Conservation (phyloP, 2,329 filamentous ascomycete species). For the Bisporella sp. region DNA sequence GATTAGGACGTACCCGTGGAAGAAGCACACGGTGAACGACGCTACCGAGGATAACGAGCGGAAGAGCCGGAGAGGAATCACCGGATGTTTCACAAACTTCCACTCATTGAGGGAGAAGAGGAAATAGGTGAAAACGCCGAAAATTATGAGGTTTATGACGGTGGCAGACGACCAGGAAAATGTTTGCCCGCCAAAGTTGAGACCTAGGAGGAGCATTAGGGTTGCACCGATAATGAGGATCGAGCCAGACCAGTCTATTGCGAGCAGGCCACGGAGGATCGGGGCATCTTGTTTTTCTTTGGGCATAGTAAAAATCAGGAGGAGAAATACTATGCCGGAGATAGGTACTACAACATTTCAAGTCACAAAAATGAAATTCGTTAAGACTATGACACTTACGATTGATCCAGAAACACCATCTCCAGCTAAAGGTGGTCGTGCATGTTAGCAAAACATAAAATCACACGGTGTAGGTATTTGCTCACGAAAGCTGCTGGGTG, state of each 20-base stretch:
- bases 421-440: conserved; percentile 32
- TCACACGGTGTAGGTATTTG: too few relatives aligned
- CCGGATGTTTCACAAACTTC: conserved; percentile 63
- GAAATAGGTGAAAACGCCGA: conserved; percentile 46
- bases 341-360: background rate
- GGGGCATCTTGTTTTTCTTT: background rate
- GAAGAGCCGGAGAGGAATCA: conserved; percentile 72
- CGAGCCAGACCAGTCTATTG: conserved; percentile 51
- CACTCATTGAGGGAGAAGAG: conserved; percentile 63
- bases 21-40: conserved; percentile 60
- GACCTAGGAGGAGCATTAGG: conserved; percentile 61
- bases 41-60: conserved; percentile 57
- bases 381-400: background rate
- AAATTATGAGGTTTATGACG: conserved; percentile 44
- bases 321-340: background rate
- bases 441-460: too few relatives aligned
- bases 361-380: background rate
- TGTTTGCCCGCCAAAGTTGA: conserved; percentile 71
- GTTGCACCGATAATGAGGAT: conserved; percentile 59
- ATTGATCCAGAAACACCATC: conserved; percentile 37
- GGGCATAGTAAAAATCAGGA: background rate
- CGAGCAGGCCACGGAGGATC: conserved; percentile 48
- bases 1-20: conserved; percentile 52
- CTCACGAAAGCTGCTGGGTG: conserved; percentile 44
- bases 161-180: conserved; percentile 42